Evolutionary conservation across 129 eudicot species (phyloP), one percentile per base, ranked within the genome.

Genomic region (Helichrysum umbraculigerum): DNA sequence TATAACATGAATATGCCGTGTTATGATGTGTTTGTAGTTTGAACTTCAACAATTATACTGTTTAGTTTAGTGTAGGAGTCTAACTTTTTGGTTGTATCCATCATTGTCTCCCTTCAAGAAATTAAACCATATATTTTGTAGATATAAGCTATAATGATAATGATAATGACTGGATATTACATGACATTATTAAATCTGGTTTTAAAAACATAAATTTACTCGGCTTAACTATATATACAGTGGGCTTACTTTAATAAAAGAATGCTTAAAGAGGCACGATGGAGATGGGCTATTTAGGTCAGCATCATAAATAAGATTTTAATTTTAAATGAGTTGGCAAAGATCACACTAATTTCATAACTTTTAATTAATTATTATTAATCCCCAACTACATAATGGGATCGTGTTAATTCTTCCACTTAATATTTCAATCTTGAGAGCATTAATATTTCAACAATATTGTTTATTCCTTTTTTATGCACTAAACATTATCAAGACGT

Each of bases 231-330:
- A 3, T 20, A 29, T 76, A 32, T 25, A 44, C 35, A 20, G 32
- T 33, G 78, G 70, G 44, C 52, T 28, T 21, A 52, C 28, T 42
- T 29, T 25, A 11, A 30, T 20, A 25, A 65, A 75, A 35, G 66
- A 75, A 30, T 34, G 66, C 12, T 66, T 66, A 25, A 66, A 77
- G 78, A 34, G 67, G 72, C 82, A 79, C 72, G 66, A 78, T 79
- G 64, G 59, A 79, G 73, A 71, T 33, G 39, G 77, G 76, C 69
- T 51, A 34, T 1, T 72, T 50, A 79, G 57, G 78, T 72, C 73
- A 64, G 25, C 78, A 52, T 64, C 68, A 72, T 64, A 52, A 44
- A 72, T 41, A 17, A 0, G 68, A 19, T 72, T 25, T 25, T 25
- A 25, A 25, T 51, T 35, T 51, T 35, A 72, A 35, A 37, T 72